A percentile compares a stretch with the other conserved stretches of the same genome.
phyloP scores from a whole-genome alignment of 75 land plant genomes.

The Selaginella moellendorffii region DNA sequence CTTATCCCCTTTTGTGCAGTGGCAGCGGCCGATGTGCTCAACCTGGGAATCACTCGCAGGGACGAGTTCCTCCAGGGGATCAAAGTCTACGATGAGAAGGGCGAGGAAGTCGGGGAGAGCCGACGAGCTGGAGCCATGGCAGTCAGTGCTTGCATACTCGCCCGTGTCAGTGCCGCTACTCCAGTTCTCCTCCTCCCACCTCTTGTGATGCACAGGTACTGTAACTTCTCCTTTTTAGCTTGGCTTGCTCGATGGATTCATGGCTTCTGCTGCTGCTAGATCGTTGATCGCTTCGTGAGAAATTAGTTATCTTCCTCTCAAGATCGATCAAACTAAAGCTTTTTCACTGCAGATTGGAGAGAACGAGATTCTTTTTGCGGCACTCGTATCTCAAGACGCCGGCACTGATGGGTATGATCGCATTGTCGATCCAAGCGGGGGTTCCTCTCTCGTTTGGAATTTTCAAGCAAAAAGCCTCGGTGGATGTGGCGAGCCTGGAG shows the following conservation, averaged over 20 bases:
- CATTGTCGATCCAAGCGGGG: constrained; percentile 20
- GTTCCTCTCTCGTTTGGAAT: constrained; percentile 22
- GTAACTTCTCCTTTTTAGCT: neutral
- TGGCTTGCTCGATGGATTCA: neutral
- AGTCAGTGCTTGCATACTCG: constrained; percentile 21
- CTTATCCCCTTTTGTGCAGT: constrained; percentile 26
- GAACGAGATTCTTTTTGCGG: constrained; percentile 11
- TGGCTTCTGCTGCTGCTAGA: neutral
- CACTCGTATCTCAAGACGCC: constrained; percentile 15
- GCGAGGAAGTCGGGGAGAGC: constrained; percentile 20
- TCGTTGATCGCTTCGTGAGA: neutral
- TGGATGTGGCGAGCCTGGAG: constrained; percentile 18
- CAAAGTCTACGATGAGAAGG: constrained; percentile 18
- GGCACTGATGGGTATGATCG: constrained; percentile 26
- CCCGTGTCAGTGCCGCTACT: constrained; percentile 23
- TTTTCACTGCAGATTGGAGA: constrained; percentile 17
- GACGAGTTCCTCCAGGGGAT: constrained; percentile 23
- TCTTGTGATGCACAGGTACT: constrained; percentile 24
- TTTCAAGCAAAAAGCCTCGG: constrained; percentile 22
- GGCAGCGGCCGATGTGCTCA: constrained; percentile 26
- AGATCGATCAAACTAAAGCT: no score
- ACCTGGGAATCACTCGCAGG: constrained; percentile 24
- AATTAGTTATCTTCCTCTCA: neutral
- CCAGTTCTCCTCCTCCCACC: constrained; percentile 23
- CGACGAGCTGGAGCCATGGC: constrained; percentile 23